A percentile compares a stretch with the other conserved stretches of the same genome.
These are phyloP conservation scores for Cryptococcus sp. DNA, from an alignment of 1,284 basidiomycete species.

Conservation along the genomic window DNA sequence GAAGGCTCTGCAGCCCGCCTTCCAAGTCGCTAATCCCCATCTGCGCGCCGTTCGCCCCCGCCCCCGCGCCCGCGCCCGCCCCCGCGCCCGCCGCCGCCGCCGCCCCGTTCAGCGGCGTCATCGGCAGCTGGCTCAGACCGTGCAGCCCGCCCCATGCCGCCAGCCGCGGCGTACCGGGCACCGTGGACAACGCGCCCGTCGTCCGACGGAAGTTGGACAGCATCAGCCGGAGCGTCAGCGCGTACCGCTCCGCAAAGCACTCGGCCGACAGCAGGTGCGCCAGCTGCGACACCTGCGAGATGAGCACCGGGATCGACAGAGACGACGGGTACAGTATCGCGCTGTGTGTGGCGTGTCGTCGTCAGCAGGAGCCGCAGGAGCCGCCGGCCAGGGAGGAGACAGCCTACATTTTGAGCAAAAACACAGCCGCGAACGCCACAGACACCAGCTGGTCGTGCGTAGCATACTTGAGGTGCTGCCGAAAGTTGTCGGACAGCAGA, in stretches of 20 bases:
- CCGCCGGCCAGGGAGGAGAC: conserved; percentile 2
- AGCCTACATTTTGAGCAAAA: conserved; percentile 69
- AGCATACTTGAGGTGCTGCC: conserved; percentile 57
- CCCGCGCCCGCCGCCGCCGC: not conserved
- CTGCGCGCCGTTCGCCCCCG: not conserved
- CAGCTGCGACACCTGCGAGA: conserved; percentile 42
- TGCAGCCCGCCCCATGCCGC: conserved; percentile 40
- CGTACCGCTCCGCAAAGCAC: conserved; percentile 60
- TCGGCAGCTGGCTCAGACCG: conserved; percentile 14
- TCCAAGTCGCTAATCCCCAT: conserved; percentile 25
- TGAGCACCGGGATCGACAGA: conserved; percentile 36
- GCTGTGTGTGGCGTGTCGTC: conserved; percentile 13
- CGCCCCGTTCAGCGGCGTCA: not conserved
- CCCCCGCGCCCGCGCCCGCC: not conserved
- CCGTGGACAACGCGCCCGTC: conserved; percentile 64
- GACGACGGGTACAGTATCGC: conserved; percentile 46
- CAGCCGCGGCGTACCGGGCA: conserved; percentile 53
- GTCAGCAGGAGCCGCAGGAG: not conserved
- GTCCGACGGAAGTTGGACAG: conserved; percentile 81
- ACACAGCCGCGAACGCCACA: conserved; percentile 85
- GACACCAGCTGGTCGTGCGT: conserved; percentile 90
- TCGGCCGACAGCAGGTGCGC: conserved; percentile 45
- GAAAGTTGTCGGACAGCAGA: conserved; percentile 33
- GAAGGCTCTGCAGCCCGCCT: conserved; percentile 38
- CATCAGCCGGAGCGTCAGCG: conserved; percentile 84